Evolutionary conservation across 768 basidiomycete species (phyloP).

Genomic region (Lentinula sp.): DNA sequence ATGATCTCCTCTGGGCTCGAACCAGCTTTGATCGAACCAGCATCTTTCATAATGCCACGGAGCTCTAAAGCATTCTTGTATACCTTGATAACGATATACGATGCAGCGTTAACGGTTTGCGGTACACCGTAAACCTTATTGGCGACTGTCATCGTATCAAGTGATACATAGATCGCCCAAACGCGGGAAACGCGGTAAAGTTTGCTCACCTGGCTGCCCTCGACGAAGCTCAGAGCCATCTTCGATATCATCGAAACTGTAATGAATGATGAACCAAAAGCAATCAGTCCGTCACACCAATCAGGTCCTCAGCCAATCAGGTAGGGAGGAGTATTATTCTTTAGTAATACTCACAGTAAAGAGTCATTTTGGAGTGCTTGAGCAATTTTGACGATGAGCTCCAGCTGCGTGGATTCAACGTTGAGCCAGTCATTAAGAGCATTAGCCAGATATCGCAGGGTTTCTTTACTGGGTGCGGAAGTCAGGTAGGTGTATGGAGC

Average conservation of each 20-base stretch:
- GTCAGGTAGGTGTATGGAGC: conserved; percentile 87
- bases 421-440: conserved; percentile 93
- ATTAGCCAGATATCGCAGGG: conserved; percentile 79
- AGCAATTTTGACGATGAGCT: conserved; percentile 73
- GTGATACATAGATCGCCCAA: not conserved
- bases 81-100: conserved; percentile 94
- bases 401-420: conserved; percentile 68
- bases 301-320: not conserved
- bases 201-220: conserved; percentile 65
- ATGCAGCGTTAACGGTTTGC: conserved; percentile 95
- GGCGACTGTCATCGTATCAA: conserved; percentile 47
- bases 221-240: conserved; percentile 84
- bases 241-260: conserved; percentile 91
- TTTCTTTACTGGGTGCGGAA: conserved; percentile 87
- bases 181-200: not conserved
- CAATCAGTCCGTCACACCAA: conserved; percentile 1
- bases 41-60: conserved; percentile 31
- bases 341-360: conserved; percentile 55
- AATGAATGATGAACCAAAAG: not conserved
- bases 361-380: conserved; percentile 94
- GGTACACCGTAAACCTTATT: conserved; percentile 97
- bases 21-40: conserved; percentile 62
- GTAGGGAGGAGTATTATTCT: not conserved
- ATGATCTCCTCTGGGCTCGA: not conserved
- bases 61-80: conserved; percentile 76